Base-by-base conservation (phyloP, 2,329 filamentous ascomycete genomes). In the Mollisia scopiformis region DNA sequence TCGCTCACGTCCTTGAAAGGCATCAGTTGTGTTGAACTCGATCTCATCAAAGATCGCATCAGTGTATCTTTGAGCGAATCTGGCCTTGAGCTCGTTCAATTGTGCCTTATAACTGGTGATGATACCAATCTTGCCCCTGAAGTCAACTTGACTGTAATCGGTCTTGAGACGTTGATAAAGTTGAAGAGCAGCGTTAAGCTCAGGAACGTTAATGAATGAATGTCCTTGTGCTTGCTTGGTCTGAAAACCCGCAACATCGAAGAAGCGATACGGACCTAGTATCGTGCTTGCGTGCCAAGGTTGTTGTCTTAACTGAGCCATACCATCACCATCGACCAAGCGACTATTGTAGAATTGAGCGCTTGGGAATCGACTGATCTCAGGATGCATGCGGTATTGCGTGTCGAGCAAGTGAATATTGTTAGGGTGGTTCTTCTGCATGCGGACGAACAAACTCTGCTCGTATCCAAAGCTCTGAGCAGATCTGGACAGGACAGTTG, bases 51-150 rank as follows among this genome's bases (percentile, higher is more conserved):
- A 83, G 66, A 99, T 93, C 0, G 75, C 77, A 3, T 91, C 85
- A 35, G 94, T 93, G 71, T 90, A 98, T 46, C 82, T 82, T 14
- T 83, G 79, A 8, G 82, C 78, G 74, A 99, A 99, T 1, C 88
- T 87, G 50, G 82, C 80, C 65, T 90, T 93, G 61, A 99, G 82
- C 74, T 93, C 89, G 59, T 84, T 86, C 14, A 99, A 79, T 74
- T 99, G 95, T 21, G 92, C 93, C 74, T 98, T 99, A 78, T 99
- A 99, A 0, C 94, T 95, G 0, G 96, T 98, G 73, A 99, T 99
- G 74, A 99, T 94, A 68, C 95, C 95, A 58, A 99, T 90, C 73
- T 96, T 97, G 63, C 90, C 87, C 39, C 83, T 85, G 68, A 95
- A 87, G 69, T 96, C 86, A 63, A 85, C 85, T 2, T 81, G 78